phyloP scores from a whole-genome alignment of 768 basidiomycete genomes.

The Psilocybe azurescens region DNA sequence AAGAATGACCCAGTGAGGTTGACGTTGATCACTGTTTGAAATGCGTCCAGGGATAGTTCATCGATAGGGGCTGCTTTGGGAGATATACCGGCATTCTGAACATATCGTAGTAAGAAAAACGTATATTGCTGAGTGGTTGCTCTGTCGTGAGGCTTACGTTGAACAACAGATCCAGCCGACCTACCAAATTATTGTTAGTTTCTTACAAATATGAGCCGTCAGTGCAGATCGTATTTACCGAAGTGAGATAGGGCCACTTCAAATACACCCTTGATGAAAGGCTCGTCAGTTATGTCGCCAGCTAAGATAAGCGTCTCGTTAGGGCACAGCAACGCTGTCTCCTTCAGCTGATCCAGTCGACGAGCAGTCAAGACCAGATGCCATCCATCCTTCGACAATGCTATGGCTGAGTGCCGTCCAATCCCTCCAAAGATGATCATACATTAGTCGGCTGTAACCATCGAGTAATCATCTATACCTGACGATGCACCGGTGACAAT shows the following conservation, averaged over 20 bases:
- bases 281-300: slow-evolving; percentile 72
- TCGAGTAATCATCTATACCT: slow-evolving; percentile 44
- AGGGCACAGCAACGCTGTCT: slow-evolving; percentile 54
- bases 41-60: slow-evolving; percentile 61
- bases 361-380: slow-evolving; percentile 70
- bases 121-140: not conserved
- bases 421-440: slow-evolving; percentile 45
- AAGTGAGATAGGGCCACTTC: slow-evolving; percentile 54
- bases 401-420: slow-evolving; percentile 70
- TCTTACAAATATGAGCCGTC: not conserved
- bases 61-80: slow-evolving; percentile 58
- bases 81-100: slow-evolving; percentile 77
- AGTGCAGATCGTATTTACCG: slow-evolving; percentile 42
- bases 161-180: slow-evolving; percentile 77
- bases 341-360: slow-evolving; percentile 58
- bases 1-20: slow-evolving; percentile 79
- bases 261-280: slow-evolving; percentile 67
- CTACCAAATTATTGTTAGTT: slow-evolving; percentile 35
- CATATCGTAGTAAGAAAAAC: not conserved
- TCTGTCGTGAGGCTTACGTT: slow-evolving; percentile 70
- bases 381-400: slow-evolving; percentile 74
- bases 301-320: slow-evolving; percentile 47
- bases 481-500: slow-evolving; percentile 57
- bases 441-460: not conserved
- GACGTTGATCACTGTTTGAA: slow-evolving; percentile 68